Base-by-base conservation (phyloP, 2,329 filamentous ascomycete species). In the Tolypocladium endophyticum region DNA sequence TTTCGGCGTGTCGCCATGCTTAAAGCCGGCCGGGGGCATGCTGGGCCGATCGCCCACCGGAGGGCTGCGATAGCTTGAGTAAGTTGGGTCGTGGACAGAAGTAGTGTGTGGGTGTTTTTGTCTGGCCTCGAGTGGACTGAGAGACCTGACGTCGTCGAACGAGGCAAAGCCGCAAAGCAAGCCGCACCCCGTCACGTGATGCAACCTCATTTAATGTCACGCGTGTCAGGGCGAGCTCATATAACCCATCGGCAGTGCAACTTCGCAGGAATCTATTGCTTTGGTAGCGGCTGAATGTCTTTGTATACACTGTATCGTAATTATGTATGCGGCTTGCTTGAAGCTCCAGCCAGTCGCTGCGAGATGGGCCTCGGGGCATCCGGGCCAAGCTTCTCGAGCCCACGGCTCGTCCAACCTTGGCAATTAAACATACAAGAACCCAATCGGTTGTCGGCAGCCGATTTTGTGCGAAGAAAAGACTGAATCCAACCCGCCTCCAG, bases 1-100 rank as follows among this genome's bases (percentile, higher is more conserved):
- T 63, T 73, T 72, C 16, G 70, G 68, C 53, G 70, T 71, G 64
- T 74, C 72, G 55, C 70, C 70, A 64, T 74, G 72, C 59, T 72
- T 73, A 62, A 71, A 73, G 55, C 70, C 70, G 11, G 60, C 54
- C 5, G 30, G 28, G 23, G 59, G 60, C 59, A 60, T 60, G n/a
- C 39, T 43, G 18, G 16, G 56, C 55, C 39, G 18, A 35, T 57
- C 39, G 55, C 12, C 55, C 28, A 25, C 43, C 28, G 23, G 9
- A 50, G 35, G 7, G 54, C 25, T 30, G 56, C n/a, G 18, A 18
- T 28, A 5, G 28, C 30, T 30, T n/a, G 56, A 52, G 54, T 61
- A 56, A 64, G 59, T 65, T 62, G 16, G 38, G 41, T 38, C 41
- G 39, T 38, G 9, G 56, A 57, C 69, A 67, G 64, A 61, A 59